A percentile compares a stretch with the other conserved stretches of the same genome.
phyloP scores from a whole-genome alignment of 2,329 filamentous ascomycete species.

The Ceratocystis papillata region DNA sequence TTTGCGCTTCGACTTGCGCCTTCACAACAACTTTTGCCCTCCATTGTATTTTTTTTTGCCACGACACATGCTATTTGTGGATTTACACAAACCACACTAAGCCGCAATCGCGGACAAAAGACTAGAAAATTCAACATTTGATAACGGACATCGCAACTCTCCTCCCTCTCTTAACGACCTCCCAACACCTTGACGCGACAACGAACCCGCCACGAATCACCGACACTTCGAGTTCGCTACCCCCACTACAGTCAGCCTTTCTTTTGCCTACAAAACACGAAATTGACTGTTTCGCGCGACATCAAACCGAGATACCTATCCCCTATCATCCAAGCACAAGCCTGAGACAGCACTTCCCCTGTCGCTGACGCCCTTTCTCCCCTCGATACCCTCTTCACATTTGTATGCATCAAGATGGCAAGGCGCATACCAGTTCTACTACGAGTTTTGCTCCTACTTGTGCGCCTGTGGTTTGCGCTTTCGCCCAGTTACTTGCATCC shows the following conservation, averaged over 20 bases:
- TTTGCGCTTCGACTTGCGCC: conserved; percentile 2
- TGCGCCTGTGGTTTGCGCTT: conserved; percentile 87
- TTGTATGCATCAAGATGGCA: conserved; percentile 17
- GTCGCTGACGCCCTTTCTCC: background rate
- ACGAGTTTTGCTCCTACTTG: conserved; percentile 59
- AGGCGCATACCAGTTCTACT: conserved; percentile 19
- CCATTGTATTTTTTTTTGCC: background rate
- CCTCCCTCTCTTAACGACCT: background rate
- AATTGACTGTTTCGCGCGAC: background rate
- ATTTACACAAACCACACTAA: background rate
- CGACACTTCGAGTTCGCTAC: background rate
- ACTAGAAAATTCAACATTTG: background rate
- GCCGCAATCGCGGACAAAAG: background rate
- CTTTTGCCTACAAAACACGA: background rate
- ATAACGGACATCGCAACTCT: background rate
- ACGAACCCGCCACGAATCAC: background rate
- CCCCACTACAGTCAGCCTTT: background rate
- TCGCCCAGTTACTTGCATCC: conserved; percentile 95
- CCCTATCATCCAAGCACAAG: background rate
- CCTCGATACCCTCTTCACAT: background rate
- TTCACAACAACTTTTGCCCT: background rate
- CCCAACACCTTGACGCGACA: background rate
- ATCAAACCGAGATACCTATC: background rate
- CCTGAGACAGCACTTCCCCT: background rate
- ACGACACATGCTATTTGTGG: conserved; percentile 5